Base-by-base conservation (phyloP, 768 basidiomycete genomes). In the Tremella fuciformis region DNA sequence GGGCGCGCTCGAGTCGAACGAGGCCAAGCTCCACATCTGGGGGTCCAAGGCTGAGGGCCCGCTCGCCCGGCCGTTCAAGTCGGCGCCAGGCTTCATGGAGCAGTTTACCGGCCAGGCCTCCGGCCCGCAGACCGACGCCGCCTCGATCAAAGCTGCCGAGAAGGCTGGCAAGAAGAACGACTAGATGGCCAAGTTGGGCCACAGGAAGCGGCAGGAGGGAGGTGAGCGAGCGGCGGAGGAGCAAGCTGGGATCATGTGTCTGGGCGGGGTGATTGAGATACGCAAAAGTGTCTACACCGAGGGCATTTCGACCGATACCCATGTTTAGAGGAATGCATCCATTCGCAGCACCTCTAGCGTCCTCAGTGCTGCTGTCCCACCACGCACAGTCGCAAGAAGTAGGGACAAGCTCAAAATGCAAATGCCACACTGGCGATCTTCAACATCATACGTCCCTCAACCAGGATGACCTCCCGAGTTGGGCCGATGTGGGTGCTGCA, bases 61-160 rank as follows among this genome's bases (percentile, higher is more conserved):
- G 67, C 82, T 96, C 61, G 85, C 90, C 79, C 82, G 93, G 65
- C 93, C 93, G 0, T 97, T 92, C 83, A 91, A 90, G 78, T 77
- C 81, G 13, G 79, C 80, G 19, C 80, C 82, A 13, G 83, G 86
- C 48, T 78, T 93, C 78, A 48, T 76, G 46, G 75, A 76, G 40
- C 25, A 50, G 21, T 86, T 91, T 59, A 89, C 69, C 24, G 75
- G 75, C 38, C 49, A 55, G 13, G 61, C 82, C 6, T 69, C 81
- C n/a, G 85, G 84, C n/a, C 87, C 90, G 16, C 84, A 84, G 69
- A 91, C 90, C 2, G 91, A 92, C 75, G 85, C 86, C 47, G 92
- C 90, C 2, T 81, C 88, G 49, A 87, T 93, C 70, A 83, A 88
- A 51, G 88, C 89, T 71, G 91, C 91, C 19, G 91, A 93, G 79